Base-by-base conservation (phyloP, 495 filamentous ascomycete species). In the Paragyromitra xinjiangensis region DNA sequence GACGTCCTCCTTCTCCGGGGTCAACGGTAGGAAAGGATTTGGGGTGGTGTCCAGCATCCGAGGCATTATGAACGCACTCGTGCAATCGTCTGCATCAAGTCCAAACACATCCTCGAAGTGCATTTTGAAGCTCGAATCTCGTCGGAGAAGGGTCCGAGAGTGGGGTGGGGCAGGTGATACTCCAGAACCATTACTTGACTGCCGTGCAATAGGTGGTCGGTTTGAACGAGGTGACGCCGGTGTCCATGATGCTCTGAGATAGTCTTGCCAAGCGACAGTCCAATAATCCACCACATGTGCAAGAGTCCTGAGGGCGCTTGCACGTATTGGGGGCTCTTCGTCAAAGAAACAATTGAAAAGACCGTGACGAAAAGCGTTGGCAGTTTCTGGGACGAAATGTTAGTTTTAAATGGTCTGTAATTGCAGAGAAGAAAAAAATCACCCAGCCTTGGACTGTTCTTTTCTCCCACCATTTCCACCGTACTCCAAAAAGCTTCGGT, bases 101-200 rank as follows among this genome's bases (percentile, higher is more conserved):
- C 77, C 74, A 67, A 79, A 79, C 34, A 79, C 77, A 62, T 79
- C 77, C 48, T 79, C 77, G 14, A 79, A 79, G n/a, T 79, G 77
- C 77, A 79, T 79, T 71, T 79, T 79, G 24, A 79, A 79, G n/a
- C 77, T 79, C 12, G 77, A 79, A 78, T 79, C 77, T 26, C 77
- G 70, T 37, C 77, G 67, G 53, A 79, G 55, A 24, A 79, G 11
- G 19, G 59, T 71, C 40, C 66, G 61, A n/a, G 74, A 34, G 6
- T 48, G 14, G 2, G 67, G 44, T 62, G 75, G 77, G 9, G 77
- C 77, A n/a, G 77, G 74, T 0, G 75, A 79, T 55, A 78, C 67
- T 26, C 74, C 77, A 42, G 77, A 66, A 44, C 77, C 77, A 73
- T 78, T 78, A 53, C 77, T 78, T 64, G 75, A 62, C 40, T 79